phyloP scores from a whole-genome alignment of 768 basidiomycete genomes.

The Sistotremastrum niveocremeum region DNA sequence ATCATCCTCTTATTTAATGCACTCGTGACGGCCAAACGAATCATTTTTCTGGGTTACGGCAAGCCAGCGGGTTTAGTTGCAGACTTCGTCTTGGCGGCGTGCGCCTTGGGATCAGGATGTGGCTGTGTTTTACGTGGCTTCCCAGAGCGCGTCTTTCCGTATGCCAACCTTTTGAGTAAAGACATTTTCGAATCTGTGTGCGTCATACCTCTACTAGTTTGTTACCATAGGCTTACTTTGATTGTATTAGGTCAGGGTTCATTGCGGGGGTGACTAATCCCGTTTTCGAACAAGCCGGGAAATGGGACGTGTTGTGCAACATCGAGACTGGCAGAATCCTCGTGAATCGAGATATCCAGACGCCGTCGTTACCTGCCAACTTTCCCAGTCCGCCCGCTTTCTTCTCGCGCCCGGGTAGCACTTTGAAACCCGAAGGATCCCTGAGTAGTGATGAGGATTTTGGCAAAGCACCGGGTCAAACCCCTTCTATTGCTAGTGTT shows the following conservation, averaged over 20 bases:
- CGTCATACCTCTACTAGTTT: constrained; percentile 19
- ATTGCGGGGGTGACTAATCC: constrained; percentile 98
- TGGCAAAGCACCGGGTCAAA: constrained; percentile 34
- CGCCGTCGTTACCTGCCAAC: constrained; percentile 33
- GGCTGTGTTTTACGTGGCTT: constrained; percentile 76
- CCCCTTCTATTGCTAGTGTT: constrained; percentile 28
- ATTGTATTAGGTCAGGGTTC: constrained; percentile 57
- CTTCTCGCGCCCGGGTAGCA: constrained; percentile 37
- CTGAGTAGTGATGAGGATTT: constrained; percentile 57
- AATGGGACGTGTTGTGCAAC: constrained; percentile 92
- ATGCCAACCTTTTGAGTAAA: constrained; percentile 77
- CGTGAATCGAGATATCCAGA: constrained; percentile 74
- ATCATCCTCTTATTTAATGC: constrained; percentile 95
- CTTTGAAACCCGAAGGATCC: constrained; percentile 51
- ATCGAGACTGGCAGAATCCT: constrained; percentile 77
- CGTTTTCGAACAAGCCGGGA: constrained; percentile 75
- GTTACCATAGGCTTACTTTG: neutral
- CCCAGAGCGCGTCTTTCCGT: constrained; percentile 87
- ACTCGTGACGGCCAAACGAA: constrained; percentile 87
- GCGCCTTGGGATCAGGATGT: constrained; percentile 84
- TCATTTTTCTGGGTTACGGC: constrained; percentile 86
- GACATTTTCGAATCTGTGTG: constrained; percentile 88
- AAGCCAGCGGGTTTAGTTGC: constrained; percentile 85
- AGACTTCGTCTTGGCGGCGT: constrained; percentile 84
- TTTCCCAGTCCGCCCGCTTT: constrained; percentile 27